A percentile compares a stretch with the other conserved stretches of the same genome.
Conservation (phyloP, 768 basidiomycete species). For the Amanita phalloides region DNA sequence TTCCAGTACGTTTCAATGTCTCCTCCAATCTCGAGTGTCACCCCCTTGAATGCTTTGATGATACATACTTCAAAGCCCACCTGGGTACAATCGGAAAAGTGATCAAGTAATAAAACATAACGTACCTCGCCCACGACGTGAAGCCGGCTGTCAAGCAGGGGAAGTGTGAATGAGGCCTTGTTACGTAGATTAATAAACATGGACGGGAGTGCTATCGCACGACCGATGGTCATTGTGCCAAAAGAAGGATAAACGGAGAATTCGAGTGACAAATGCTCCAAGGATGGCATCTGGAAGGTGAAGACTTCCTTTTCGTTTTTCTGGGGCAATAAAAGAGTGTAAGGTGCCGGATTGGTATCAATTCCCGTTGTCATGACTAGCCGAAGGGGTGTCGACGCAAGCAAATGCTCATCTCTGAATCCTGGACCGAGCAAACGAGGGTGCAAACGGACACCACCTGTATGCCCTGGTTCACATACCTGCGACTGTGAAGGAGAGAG, state of each 20-base stretch:
- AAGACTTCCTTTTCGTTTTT: slow-evolving; percentile 62
- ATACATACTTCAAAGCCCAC: slow-evolving; percentile 83
- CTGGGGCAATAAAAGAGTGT: slow-evolving; percentile 81
- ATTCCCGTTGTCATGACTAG: slow-evolving; percentile 89
- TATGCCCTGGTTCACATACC: slow-evolving; percentile 34
- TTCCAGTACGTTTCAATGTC: slow-evolving; percentile 99
- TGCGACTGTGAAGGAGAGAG: neutral
- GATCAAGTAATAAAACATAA: slow-evolving; percentile 8
- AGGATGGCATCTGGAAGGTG: slow-evolving; percentile 73
- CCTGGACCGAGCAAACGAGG: slow-evolving; percentile 65
- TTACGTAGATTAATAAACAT: slow-evolving; percentile 51
- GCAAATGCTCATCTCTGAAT: slow-evolving; percentile 53
- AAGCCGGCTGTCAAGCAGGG: slow-evolving; percentile 86
- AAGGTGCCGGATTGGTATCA: slow-evolving; percentile 78
- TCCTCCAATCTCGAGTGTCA: slow-evolving; percentile 89
- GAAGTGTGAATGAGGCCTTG: slow-evolving; percentile 47
- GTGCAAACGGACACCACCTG: slow-evolving; percentile 49
- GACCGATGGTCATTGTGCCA: slow-evolving; percentile 92
- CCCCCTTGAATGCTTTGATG: slow-evolving; percentile 83
- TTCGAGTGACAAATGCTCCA: slow-evolving; percentile 70
- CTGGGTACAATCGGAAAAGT: slow-evolving; percentile 24
- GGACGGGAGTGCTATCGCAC: slow-evolving; percentile 77
- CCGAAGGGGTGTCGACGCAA: slow-evolving; percentile 79
- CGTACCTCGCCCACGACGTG: slow-evolving; percentile 88
- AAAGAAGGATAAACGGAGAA: slow-evolving; percentile 97